Evolutionary conservation across 139 green algal genomes (phyloP), one percentile per base, ranked within the genome.

Genomic region (Astrephomene gubernaculifera): DNA sequence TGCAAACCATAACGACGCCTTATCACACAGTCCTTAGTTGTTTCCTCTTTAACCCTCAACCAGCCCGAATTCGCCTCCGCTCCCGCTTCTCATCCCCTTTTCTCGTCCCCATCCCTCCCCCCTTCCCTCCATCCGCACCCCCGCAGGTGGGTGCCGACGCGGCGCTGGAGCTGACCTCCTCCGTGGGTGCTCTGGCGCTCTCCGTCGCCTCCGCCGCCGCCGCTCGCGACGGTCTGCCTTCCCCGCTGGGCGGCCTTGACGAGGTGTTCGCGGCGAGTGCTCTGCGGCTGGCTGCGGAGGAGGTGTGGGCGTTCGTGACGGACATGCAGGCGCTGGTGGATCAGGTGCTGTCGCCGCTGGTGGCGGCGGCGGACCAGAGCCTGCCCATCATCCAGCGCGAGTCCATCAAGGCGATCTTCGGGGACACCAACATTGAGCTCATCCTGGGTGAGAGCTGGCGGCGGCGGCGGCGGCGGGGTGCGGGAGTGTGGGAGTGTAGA

Each of bases 241-340:
- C 73, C 8, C 52, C 52, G 53, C 29, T 69, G 52, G 73, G 73
- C 29, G 73, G 73, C 22, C 27, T 35, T 0, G 73, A 81, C 35
- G 73, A 53, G 22, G 33, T 70, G 53, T 70, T 81, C 33, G 39
- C 29, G 39, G 73, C 53, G 6, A 39, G 22, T 8, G 73, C 73
- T 6, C 35, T 81, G 19, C 25, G 35, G 53, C 73, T 81, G 49
- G 73, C 73, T 36, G 73, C 73, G 73, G 73, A 81, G 73, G 73
- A 81, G 24, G 36, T 81, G 21, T 81, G 73, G 73, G 73, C 45
- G 1, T 81, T 81, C 35, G 73, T 81, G 27, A 21, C 39, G 35
- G 73, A 81, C 73, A 81, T 81, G 73, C 73, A 81, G 73, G 53
- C 73, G 2, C 33, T 81, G 33, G 73, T 81, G 27, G 73, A 81